Evolutionary conservation across 202 grass and related monocot genomes (phyloP).

Genomic region (Hordeum pubiflorum): DNA sequence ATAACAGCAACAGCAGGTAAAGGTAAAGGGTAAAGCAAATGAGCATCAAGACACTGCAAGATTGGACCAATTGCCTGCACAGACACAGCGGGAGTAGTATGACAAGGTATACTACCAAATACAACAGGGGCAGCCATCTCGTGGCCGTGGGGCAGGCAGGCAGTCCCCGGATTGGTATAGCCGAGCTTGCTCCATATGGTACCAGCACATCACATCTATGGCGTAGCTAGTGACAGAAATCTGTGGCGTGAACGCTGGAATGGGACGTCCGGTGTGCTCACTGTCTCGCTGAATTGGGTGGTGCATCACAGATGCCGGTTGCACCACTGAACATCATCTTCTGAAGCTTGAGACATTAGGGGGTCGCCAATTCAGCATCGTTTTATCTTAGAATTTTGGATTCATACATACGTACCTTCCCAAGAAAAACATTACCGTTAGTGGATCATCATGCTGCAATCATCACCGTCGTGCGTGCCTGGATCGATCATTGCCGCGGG

Average conservation of each 20-base stretch:
- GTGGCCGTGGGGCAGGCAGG: neutral
- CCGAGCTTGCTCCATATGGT: neutral
- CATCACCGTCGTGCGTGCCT: neutral
- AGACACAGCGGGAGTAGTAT: no score
- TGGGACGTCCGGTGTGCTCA: neutral
- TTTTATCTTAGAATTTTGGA: no score
- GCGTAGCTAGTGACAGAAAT: neutral
- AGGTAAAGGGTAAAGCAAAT: neutral
- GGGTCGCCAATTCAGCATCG: no score
- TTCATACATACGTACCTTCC: no score
- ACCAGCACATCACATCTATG: no score
- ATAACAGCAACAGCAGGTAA: neutral
- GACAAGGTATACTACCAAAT: neutral
- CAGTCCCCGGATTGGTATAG: neutral
- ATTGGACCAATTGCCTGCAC: neutral
- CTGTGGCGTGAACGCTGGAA: neutral
- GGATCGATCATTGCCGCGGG: constrained; percentile 7
- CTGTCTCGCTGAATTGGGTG: neutral
- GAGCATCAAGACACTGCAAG: neutral
- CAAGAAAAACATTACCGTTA: neutral
- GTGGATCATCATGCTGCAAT: neutral
- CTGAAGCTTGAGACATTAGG: neutral
- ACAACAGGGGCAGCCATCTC: neutral
- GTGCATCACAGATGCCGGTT: neutral
- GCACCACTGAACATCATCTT: neutral